A percentile compares a stretch with the other conserved stretches of the same genome.
Evolutionary conservation across 306 rosid genomes (phyloP).

Genomic region (Hippophae tibetana): DNA sequence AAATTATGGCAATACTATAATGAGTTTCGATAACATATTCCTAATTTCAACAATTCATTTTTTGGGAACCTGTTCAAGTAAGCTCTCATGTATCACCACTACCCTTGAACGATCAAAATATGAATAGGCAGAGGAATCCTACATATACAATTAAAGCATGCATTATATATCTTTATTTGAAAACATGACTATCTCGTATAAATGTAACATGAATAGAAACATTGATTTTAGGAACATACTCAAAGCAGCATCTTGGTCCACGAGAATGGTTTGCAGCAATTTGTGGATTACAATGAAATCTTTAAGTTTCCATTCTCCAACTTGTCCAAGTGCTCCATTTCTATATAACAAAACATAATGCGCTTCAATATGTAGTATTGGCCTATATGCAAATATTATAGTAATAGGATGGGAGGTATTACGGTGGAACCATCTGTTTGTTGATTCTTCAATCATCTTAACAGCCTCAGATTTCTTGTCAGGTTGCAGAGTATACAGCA

Average conservation of each 20-base stretch:
- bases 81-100: too few species aligned
- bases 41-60: too few species aligned
- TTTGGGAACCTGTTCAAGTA: too few species aligned
- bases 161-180: too few species aligned
- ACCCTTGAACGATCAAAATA: too few species aligned
- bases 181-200: background rate
- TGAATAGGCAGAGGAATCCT: too few species aligned
- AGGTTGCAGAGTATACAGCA: constrained; percentile 57
- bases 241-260: constrained; percentile 52
- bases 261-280: constrained; percentile 56
- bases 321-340: constrained; percentile 64
- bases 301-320: constrained; percentile 62
- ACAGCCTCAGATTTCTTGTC: constrained; percentile 61
- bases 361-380: constrained; percentile 2
- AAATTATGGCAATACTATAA: too few species aligned
- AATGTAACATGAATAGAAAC: background rate
- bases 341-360: constrained; percentile 26
- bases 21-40: too few species aligned
- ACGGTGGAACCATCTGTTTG: constrained; percentile 58
- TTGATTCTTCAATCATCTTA: constrained; percentile 63
- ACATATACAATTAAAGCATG: too few species aligned
- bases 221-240: constrained; percentile 37
- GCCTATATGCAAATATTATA: background rate
- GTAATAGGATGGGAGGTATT: constrained; percentile 3
- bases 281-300: constrained; percentile 71